phyloP scores from a whole-genome alignment of 345 rosid species.

The Populus euphratica region DNA sequence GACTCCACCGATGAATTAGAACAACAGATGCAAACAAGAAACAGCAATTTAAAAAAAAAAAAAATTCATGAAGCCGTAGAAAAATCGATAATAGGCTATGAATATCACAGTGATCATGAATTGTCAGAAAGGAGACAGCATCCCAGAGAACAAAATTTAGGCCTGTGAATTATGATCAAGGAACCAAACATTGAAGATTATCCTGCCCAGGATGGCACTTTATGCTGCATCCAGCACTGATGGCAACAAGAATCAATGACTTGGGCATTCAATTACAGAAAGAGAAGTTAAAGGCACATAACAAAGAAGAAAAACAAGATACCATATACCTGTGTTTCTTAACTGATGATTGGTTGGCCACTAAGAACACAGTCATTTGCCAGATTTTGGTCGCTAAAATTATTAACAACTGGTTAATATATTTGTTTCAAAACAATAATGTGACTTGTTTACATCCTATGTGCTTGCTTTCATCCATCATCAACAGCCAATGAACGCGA shows the following conservation, averaged over 20 bases:
- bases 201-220: slow-evolving; percentile 70
- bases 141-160: slow-evolving; percentile 14
- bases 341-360: slow-evolving; percentile 53
- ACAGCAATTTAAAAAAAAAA: background rate
- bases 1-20: background rate
- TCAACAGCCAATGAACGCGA: background rate
- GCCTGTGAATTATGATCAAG: background rate
- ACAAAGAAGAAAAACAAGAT: background rate
- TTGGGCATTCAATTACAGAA: slow-evolving; percentile 13
- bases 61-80: background rate
- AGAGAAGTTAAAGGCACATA: background rate
- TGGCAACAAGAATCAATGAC: slow-evolving; percentile 13
- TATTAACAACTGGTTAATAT: background rate
- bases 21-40: background rate
- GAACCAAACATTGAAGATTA: slow-evolving; percentile 3
- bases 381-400: slow-evolving; percentile 57
- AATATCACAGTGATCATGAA: slow-evolving; percentile 7
- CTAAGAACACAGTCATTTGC: slow-evolving; percentile 76
- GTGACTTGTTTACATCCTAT: background rate
- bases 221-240: slow-evolving; percentile 92
- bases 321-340: slow-evolving; percentile 72
- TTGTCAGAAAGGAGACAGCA: background rate
- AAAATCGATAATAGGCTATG: background rate
- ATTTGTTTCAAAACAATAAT: background rate
- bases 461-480: background rate